Conservation (phyloP, 192 early-diverging fungal species). For the Coemansia biformis region DNA sequence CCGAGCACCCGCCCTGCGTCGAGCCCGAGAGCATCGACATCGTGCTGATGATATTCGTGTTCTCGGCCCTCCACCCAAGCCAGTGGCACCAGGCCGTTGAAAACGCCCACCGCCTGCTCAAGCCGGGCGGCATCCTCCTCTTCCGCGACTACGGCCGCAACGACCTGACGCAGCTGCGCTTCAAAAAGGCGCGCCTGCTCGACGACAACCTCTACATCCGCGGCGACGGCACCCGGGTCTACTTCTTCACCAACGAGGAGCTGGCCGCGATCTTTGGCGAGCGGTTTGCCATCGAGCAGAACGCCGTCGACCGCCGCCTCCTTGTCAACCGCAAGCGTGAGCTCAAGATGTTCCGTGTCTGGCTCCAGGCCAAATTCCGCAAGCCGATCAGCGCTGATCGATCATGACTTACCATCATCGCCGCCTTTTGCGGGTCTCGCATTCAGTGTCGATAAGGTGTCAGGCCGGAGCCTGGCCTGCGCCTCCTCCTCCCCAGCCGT, state of each 20-base stretch:
- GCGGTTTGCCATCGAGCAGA: conserved; percentile 76
- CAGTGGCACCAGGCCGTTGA: conserved; percentile 61
- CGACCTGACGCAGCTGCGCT: conserved; percentile 75
- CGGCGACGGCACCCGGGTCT: conserved; percentile 74
- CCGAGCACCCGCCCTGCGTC: conserved; percentile 54
- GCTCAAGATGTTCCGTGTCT: conserved; percentile 96
- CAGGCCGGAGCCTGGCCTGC: too few species aligned
- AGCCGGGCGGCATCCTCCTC: conserved; percentile 70
- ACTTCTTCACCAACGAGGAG: conserved; percentile 68
- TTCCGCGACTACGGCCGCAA: conserved; percentile 82
- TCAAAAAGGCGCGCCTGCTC: conserved; percentile 66
- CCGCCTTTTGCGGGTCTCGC: too few species aligned
- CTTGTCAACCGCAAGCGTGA: conserved; percentile 87
- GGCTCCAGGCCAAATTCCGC: conserved; percentile 95
- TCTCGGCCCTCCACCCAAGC: conserved; percentile 67
- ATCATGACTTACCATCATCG: neutral
- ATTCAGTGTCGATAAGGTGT: too few species aligned
- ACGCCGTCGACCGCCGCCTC: conserved; percentile 85
- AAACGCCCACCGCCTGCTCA: conserved; percentile 63
- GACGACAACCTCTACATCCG: conserved; percentile 76
- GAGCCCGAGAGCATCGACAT: conserved; percentile 63
- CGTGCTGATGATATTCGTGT: conserved; percentile 74
- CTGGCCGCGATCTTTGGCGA: conserved; percentile 39
- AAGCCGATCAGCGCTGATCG: conserved; percentile 54
- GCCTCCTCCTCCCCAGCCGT: too few species aligned